These are phyloP conservation scores for Neonectria punicea DNA, from an alignment of 2,329 filamentous ascomycete genomes.

Conservation along the genomic window DNA sequence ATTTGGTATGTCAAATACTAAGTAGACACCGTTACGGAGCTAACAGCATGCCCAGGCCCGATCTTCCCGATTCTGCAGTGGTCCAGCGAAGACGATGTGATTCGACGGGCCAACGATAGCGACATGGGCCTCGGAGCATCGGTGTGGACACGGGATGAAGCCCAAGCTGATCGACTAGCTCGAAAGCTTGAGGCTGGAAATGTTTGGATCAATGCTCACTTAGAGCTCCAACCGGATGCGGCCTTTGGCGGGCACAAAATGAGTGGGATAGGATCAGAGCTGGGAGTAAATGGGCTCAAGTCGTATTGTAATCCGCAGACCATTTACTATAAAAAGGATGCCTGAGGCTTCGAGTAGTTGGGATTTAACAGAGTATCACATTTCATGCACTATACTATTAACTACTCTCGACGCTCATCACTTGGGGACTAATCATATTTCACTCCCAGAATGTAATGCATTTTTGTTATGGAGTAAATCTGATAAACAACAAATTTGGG, in stretches of 20 bases:
- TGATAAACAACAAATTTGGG: no score
- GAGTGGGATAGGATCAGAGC: constrained; percentile 30
- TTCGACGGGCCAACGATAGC: constrained; percentile 62
- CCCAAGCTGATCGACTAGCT: constrained; percentile 60
- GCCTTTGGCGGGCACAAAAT: constrained; percentile 32
- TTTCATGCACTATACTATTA: no score
- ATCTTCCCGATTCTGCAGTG: constrained; percentile 70
- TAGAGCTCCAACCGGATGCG: constrained; percentile 12
- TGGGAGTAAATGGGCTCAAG: constrained; percentile 23
- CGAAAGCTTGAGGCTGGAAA: constrained; percentile 63
- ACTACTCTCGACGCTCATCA: no score
- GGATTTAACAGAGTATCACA: no score
- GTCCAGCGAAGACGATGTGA: constrained; percentile 66
- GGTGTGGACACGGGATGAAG: constrained; percentile 64
- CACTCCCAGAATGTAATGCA: no score
- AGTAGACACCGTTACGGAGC: fast-evolving
- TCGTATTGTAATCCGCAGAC: constrained; percentile 25
- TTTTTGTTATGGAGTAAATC: no score
- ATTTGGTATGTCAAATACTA: constrained; percentile 43
- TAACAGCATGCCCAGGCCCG: constrained; percentile 37
- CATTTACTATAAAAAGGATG: constrained; percentile 1
- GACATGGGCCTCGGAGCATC: constrained; percentile 64
- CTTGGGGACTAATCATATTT: no score
- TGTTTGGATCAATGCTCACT: constrained; percentile 64
- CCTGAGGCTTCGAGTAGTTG: neutral